A percentile compares a stretch with the other conserved stretches of the same genome.
These are phyloP conservation scores for Globisporangium carolinianum DNA, from an alignment of 352 stramenopile species.

Conservation along the genomic window DNA sequence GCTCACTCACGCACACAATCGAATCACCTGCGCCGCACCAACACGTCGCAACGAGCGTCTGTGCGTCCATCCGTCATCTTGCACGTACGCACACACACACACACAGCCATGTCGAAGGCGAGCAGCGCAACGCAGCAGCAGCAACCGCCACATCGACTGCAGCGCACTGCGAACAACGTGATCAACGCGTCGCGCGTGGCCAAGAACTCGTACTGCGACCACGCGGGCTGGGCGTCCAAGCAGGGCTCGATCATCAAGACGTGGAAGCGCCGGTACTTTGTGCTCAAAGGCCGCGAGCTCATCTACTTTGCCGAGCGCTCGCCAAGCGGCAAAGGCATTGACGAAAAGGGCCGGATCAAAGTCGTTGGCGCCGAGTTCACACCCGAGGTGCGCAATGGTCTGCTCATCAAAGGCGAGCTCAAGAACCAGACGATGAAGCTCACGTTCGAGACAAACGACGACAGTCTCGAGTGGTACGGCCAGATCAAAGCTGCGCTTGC, in stretches of 20 bases:
- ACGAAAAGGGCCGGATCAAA: conserved; percentile 68
- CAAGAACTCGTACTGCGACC: conserved; percentile 65
- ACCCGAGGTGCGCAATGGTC: conserved; percentile 50
- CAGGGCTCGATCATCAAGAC: conserved; percentile 75
- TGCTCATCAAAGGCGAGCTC: conserved; percentile 52
- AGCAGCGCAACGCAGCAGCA: neutral
- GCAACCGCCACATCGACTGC: neutral
- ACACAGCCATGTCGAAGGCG: conserved; percentile 24
- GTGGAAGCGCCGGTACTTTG: conserved; percentile 83
- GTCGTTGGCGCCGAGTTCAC: conserved; percentile 59
- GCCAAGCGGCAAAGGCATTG: conserved; percentile 60
- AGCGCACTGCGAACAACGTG: conserved; percentile 30
- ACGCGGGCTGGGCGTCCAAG: conserved; percentile 75
- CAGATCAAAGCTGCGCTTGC: conserved; percentile 31
- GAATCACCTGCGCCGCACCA: too few relatives aligned
- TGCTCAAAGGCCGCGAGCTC: conserved; percentile 67
- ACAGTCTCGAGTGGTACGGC: conserved; percentile 51
- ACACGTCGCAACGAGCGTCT: too few relatives aligned
- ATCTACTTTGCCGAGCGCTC: conserved; percentile 73
- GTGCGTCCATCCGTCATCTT: too few relatives aligned
- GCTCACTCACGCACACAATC: neutral
- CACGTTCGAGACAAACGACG: conserved; percentile 58
- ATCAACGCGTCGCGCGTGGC: conserved; percentile 35
- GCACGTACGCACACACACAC: too few relatives aligned
- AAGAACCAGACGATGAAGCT: conserved; percentile 73